These are phyloP conservation scores for Ploettnerulaceae sp. DNA, from an alignment of 2,329 filamentous ascomycete genomes.

Conservation along the genomic window DNA sequence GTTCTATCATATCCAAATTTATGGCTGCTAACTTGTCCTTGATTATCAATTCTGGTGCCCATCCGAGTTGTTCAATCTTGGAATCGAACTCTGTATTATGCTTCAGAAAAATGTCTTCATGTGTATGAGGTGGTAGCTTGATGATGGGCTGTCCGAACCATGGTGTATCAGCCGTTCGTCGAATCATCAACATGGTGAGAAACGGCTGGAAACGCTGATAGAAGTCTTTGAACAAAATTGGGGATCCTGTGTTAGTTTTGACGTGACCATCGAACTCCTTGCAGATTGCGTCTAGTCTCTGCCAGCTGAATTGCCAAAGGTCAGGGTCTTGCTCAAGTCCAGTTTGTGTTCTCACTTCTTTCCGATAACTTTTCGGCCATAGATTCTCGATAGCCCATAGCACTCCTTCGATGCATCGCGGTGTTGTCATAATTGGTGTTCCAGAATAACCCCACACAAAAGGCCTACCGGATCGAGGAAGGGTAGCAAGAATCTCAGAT, in stretches of 20 bases:
- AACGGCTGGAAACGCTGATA: conserved; percentile 12
- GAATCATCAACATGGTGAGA: conserved; percentile 19
- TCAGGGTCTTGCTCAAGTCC: conserved; percentile 4
- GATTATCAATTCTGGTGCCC: background rate
- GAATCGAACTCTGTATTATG: conserved; percentile 4
- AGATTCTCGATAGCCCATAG: conserved; percentile 20
- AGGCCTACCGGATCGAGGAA: conserved; percentile 12
- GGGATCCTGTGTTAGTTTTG: conserved; percentile 4
- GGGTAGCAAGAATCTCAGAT: conserved; percentile 8
- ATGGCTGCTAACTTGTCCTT: background rate
- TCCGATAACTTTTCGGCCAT: conserved; percentile 2
- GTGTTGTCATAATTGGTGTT: conserved; percentile 16
- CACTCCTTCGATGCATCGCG: conserved; percentile 17
- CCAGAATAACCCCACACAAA: conserved; percentile 25
- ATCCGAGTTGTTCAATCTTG: conserved; percentile 1
- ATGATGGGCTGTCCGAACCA: conserved; percentile 23
- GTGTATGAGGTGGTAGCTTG: conserved; percentile 19
- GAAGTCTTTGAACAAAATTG: conserved; percentile 2
- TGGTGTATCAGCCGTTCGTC: conserved; percentile 16
- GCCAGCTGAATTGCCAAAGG: conserved; percentile 3
- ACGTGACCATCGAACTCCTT: conserved; percentile 14
- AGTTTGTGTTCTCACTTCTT: background rate
- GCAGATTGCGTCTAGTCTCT: conserved; percentile 13
- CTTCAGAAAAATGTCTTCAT: conserved; percentile 17
- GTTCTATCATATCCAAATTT: conserved; percentile 2